These are phyloP conservation scores for Colletotrichum salicis DNA, from an alignment of 2,329 filamentous ascomycete genomes.

Conservation along the genomic window DNA sequence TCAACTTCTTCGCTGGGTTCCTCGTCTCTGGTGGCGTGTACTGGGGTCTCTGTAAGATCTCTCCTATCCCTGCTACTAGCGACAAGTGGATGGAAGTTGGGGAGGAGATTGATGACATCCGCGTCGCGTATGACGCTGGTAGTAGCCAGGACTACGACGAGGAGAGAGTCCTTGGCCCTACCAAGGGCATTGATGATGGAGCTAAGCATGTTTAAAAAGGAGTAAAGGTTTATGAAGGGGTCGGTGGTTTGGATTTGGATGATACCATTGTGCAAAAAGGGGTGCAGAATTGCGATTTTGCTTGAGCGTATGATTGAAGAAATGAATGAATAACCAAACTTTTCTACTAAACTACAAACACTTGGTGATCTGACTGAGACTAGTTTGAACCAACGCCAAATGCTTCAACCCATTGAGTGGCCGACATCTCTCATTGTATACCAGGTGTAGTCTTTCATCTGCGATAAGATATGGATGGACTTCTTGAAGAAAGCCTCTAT, in stretches of 20 bases:
- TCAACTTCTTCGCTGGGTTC: constrained; percentile 92
- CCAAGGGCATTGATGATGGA: constrained; percentile 9
- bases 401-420: no score
- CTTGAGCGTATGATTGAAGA: neutral
- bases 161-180: constrained; percentile 34
- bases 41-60: constrained; percentile 74
- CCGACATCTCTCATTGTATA: no score
- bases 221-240: neutral
- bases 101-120: constrained; percentile 67
- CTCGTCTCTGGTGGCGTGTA: constrained; percentile 75
- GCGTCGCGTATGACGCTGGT: constrained; percentile 56
- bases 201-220: constrained; percentile 8
- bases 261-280: constrained; percentile 23
- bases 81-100: constrained; percentile 82
- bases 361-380: neutral
- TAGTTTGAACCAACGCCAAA: no score
- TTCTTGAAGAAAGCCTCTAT: no score
- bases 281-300: neutral
- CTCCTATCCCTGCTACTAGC: constrained; percentile 79
- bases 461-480: no score
- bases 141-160: constrained; percentile 54
- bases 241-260: constrained; percentile 5
- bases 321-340: neutral
- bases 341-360: neutral
- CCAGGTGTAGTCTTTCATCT: no score